phyloP scores from a whole-genome alignment of 129 eudicot species.

The Mikania micrantha region DNA sequence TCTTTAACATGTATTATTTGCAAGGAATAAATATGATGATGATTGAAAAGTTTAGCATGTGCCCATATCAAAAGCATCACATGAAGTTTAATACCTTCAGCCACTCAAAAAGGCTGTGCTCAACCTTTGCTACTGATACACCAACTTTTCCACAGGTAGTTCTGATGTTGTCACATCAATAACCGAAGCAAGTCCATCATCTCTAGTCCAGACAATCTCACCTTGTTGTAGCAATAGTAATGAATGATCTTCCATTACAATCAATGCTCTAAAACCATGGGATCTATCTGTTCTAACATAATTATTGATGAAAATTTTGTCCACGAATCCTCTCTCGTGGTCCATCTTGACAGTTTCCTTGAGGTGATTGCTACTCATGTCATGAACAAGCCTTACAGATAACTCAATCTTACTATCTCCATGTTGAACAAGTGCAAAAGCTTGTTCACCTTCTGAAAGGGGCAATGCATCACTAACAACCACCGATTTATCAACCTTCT shows the following conservation, averaged over 20 bases:
- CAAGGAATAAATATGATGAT: not conserved
- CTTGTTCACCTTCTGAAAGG: constrained; percentile 71
- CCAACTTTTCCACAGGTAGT: constrained; percentile 78
- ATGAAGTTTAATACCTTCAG: constrained; percentile 59
- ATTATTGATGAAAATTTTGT: constrained; percentile 77
- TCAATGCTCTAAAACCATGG: constrained; percentile 90
- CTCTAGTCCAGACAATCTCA: constrained; percentile 97
- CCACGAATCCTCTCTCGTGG: constrained; percentile 67
- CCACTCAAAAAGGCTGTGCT: constrained; percentile 91
- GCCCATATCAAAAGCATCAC: not conserved
- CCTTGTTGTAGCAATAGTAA: constrained; percentile 84
- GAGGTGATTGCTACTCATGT: constrained; percentile 54
- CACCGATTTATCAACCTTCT: constrained; percentile 45
- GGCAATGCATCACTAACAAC: constrained; percentile 72
- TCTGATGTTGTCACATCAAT: constrained; percentile 82
- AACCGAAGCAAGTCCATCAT: constrained; percentile 92
- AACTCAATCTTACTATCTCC: constrained; percentile 58
- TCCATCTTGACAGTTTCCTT: constrained; percentile 80
- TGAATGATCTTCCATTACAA: constrained; percentile 99
- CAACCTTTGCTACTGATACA: constrained; percentile 96
- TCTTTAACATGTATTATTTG: not conserved
- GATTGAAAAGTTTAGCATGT: not conserved
- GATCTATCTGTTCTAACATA: constrained; percentile 86
- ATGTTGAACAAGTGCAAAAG: constrained; percentile 79
- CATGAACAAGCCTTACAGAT: constrained; percentile 65